Evolutionary conservation across 306 rosid species (phyloP).

Genomic region (Sphenostylis stenocarpa): DNA sequence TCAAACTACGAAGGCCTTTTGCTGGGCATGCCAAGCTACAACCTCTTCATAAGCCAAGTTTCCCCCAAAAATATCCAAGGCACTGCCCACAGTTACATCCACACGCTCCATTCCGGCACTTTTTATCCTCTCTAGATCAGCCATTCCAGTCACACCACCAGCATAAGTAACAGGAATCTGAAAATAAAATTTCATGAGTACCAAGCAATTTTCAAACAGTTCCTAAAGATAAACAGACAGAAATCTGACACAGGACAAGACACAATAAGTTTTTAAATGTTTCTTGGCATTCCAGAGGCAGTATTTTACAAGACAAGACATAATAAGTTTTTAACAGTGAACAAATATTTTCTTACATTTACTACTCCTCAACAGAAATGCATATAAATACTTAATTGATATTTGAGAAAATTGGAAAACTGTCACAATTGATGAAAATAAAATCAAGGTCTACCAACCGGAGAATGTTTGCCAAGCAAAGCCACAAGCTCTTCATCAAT

Average conservation of each 20-base stretch:
- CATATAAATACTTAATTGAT: not conserved
- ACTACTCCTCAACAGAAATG: not conserved
- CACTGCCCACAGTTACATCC: constrained; percentile 86
- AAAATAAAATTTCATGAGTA: constrained; percentile 11
- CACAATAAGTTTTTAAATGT: not conserved
- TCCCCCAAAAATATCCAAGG: constrained; percentile 85
- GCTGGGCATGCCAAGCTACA: constrained; percentile 79
- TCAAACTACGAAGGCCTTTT: constrained; percentile 46
- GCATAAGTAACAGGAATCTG: constrained; percentile 95
- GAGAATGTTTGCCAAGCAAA: constrained; percentile 82
- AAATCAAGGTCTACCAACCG: constrained; percentile 54
- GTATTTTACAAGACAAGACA: too few relatives aligned
- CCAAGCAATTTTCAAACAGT: not conserved
- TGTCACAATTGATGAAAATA: too few relatives aligned
- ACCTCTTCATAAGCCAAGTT: constrained; percentile 64
- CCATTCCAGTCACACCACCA: constrained; percentile 87
- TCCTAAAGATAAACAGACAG: constrained; percentile 7
- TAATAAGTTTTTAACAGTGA: too few relatives aligned
- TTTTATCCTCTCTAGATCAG: constrained; percentile 80
- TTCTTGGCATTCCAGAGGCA: not conserved
- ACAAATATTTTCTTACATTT: not conserved
- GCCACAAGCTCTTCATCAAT: constrained; percentile 96
- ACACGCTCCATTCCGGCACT: constrained; percentile 68
- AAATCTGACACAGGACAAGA: not conserved
- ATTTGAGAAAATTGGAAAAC: too few relatives aligned